Conservation (phyloP, 2,329 filamentous ascomycete genomes). For the Proliferodiscus dingleyae region DNA sequence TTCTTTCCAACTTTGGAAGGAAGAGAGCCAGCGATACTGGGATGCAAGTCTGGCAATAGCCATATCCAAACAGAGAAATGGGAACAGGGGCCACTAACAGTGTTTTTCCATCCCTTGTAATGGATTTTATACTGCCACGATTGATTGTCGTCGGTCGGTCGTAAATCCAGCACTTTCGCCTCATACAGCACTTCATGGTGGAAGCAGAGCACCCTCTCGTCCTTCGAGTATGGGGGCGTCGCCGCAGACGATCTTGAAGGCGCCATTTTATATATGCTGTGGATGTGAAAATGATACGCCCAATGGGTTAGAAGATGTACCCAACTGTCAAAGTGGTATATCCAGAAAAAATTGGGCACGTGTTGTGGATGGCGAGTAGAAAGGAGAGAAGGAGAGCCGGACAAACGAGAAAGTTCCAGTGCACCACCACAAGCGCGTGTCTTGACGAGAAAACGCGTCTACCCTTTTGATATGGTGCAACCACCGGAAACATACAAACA, state of each 20-base stretch:
- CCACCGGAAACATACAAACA: too few relatives aligned
- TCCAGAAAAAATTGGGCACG: neutral
- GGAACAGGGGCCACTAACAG: conserved; percentile 47
- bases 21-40: neutral
- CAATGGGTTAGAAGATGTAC: neutral
- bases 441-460: too few relatives aligned
- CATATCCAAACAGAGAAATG: neutral
- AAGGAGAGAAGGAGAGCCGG: neutral
- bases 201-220: conserved; percentile 94
- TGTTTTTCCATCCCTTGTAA: conserved; percentile 99
- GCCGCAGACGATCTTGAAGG: conserved; percentile 27
- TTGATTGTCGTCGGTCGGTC: conserved; percentile 62
- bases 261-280: conserved; percentile 23
- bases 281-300: neutral
- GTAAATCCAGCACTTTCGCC: conserved; percentile 85
- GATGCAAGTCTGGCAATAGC: neutral
- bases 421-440: neutral
- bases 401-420: neutral
- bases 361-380: neutral
- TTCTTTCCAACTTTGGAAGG: conserved; percentile 16
- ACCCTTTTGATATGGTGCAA: too few relatives aligned
- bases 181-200: conserved; percentile 97
- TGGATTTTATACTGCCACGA: conserved; percentile 87
- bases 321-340: neutral
- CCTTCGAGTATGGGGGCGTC: conserved; percentile 47